Evolutionary conservation across 352 stramenopile genomes (phyloP).

Genomic region (Pythium periplocum): DNA sequence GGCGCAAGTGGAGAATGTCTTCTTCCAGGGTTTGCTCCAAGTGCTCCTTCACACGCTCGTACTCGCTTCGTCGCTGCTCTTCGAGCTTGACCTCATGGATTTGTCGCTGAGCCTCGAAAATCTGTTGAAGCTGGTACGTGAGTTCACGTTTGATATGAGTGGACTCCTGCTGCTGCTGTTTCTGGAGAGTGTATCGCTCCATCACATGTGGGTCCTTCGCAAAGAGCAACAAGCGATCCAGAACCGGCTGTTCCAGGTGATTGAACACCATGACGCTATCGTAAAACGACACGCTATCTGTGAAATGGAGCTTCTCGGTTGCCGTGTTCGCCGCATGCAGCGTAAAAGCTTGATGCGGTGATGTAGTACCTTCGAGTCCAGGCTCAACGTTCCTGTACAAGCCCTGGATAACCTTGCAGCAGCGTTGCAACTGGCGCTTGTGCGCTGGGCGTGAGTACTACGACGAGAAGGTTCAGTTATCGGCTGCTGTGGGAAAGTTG

Average conservation of each 20-base stretch:
- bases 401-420: slow-evolving; percentile 43
- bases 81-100: slow-evolving; percentile 38
- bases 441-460: slow-evolving; percentile 45
- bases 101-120: slow-evolving; percentile 41
- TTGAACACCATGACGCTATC: slow-evolving; percentile 51
- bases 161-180: slow-evolving; percentile 46
- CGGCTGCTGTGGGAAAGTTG: neutral
- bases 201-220: slow-evolving; percentile 59
- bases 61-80: slow-evolving; percentile 24
- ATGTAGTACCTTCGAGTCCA: slow-evolving; percentile 15
- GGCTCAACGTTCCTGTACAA: slow-evolving; percentile 32
- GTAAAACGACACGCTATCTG: slow-evolving; percentile 56
- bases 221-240: slow-evolving; percentile 63
- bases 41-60: slow-evolving; percentile 34
- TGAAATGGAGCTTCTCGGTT: slow-evolving; percentile 54
- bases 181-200: slow-evolving; percentile 40
- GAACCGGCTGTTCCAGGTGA: slow-evolving; percentile 61
- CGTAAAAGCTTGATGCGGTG: slow-evolving; percentile 45
- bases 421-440: slow-evolving; percentile 46
- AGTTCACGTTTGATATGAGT: slow-evolving; percentile 43
- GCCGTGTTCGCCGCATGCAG: slow-evolving; percentile 28
- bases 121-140: slow-evolving; percentile 33
- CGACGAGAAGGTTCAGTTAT: neutral
- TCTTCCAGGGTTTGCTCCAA: slow-evolving; percentile 48
- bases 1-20: slow-evolving; percentile 54